Base-by-base conservation (phyloP, 2,329 filamentous ascomycete genomes). In the Xylaria multiplex region DNA sequence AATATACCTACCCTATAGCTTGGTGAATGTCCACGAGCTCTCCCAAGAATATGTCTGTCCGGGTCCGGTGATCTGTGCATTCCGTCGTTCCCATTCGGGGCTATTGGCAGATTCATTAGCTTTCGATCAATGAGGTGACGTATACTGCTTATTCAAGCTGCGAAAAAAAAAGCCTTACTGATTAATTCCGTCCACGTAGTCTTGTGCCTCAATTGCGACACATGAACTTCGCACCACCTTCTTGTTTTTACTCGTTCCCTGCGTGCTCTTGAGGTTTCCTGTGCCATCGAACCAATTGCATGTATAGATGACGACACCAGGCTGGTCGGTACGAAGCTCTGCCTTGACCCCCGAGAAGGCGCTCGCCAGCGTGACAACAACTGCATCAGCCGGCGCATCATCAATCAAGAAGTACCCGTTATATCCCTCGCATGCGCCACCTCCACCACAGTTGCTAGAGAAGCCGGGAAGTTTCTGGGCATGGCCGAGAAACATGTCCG, bases 151-250 rank as follows among this genome's bases (percentile, higher is more conserved):
- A 59, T 48, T 45, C 56, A 24, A 22, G 37, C 14, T 6, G 3
- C 19, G 11, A 24, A 14, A 50, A 32, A 60, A 48, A 42, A 48
- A 58, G 24, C 55, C 81, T 77, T 74, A 83, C 81, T 91, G 85
- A 76, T 93, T 93, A 78, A 93, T 91, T 2, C 86, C 91, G 76
- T 93, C 90, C 66, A 92, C 91, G 82, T 88, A 93, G 75, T 91
- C 90, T 77, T 93, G 88, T 2, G 91, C 88, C 79, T 93, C 91
- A 75, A 93, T 87, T 37, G 92, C 91, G 6, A 93, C 76, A 74
- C 91, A 93, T 22, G 89, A 90, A 73, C 89, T 90, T 76, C 90
- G 77, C 62, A 81, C 80, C 7, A 88, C 83, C 68, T 77, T 81
- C 49, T 73, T 78, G n/a, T 77, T 75, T 2, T 73, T 76, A 24